Percentiles rank a stretch among this genome's conserved stretches.
Conservation (phyloP, 2,329 filamentous ascomycete genomes). For the Paecilomyces niveus region DNA sequence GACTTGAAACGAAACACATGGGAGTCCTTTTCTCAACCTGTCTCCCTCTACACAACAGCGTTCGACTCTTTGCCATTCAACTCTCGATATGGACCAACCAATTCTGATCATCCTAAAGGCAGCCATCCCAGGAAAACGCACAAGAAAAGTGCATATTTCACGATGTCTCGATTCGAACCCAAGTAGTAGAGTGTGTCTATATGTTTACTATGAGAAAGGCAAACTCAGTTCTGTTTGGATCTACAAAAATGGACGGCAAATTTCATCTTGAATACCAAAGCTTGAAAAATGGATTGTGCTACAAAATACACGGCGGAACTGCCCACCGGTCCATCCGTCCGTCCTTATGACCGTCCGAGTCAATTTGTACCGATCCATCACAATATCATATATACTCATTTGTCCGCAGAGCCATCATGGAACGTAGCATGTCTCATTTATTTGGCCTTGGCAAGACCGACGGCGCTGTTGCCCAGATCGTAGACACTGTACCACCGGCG, state of each 20-base stretch:
- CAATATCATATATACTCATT: neutral
- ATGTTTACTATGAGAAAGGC: neutral
- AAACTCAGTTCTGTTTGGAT: neutral
- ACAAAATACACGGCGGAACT: neutral
- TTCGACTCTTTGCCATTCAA: neutral
- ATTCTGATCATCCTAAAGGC: neutral
- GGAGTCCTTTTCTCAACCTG: neutral
- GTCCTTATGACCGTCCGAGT: neutral
- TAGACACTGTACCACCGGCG: conserved; percentile 76
- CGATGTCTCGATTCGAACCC: neutral
- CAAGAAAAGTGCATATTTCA: neutral
- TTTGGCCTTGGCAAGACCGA: conserved; percentile 84
- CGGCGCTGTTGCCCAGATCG: conserved; percentile 79
- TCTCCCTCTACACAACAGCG: neutral
- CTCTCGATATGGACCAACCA: neutral
- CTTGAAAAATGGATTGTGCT: neutral
- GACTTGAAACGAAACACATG: neutral
- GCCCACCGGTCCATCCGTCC: neutral
- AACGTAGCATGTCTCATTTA: conserved; percentile 26
- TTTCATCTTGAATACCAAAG: neutral
- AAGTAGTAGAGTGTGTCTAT: neutral
- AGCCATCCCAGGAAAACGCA: neutral
- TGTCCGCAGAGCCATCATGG: neutral
- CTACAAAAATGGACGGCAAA: neutral
- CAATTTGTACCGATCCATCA: neutral